These are phyloP conservation scores for Pelargonium cotyledonis DNA, from an alignment of 441 rosid genomes.

Conservation along the genomic window DNA sequence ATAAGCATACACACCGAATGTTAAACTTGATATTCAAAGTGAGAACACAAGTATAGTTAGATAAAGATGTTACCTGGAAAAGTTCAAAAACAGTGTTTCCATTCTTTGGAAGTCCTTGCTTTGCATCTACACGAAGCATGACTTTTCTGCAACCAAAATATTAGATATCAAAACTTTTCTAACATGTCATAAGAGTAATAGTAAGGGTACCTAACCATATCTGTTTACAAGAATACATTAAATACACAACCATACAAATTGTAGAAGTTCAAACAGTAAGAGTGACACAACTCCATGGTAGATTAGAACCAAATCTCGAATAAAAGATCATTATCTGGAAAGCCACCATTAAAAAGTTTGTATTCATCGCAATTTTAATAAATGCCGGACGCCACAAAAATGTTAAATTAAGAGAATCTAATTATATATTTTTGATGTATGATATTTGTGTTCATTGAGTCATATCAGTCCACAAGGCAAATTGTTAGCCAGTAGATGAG, in stretches of 20 bases:
- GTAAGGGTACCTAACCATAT: background rate
- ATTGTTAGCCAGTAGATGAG: background rate
- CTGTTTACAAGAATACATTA: background rate
- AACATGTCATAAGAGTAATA: background rate
- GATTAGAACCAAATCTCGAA: background rate
- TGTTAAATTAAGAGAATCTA: background rate
- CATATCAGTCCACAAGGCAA: background rate
- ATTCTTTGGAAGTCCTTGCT: slow-evolving; percentile 85
- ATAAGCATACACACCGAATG: background rate
- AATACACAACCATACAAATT: slow-evolving; percentile 3
- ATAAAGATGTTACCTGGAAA: slow-evolving; percentile 54
- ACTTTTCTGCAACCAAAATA: slow-evolving; percentile 60
- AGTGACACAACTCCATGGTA: background rate
- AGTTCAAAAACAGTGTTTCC: slow-evolving; percentile 85
- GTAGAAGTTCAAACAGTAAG: background rate
- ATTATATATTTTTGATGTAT: background rate
- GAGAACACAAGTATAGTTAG: background rate
- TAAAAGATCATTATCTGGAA: background rate
- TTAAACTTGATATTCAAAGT: background rate
- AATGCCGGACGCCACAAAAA: background rate
- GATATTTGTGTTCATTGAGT: background rate
- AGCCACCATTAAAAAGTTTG: background rate
- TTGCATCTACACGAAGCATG: slow-evolving; percentile 92
- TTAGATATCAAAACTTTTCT: background rate
- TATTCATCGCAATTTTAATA: background rate